Conservation (phyloP, 345 rosid genomes). For the Gossypium sturtianum region DNA sequence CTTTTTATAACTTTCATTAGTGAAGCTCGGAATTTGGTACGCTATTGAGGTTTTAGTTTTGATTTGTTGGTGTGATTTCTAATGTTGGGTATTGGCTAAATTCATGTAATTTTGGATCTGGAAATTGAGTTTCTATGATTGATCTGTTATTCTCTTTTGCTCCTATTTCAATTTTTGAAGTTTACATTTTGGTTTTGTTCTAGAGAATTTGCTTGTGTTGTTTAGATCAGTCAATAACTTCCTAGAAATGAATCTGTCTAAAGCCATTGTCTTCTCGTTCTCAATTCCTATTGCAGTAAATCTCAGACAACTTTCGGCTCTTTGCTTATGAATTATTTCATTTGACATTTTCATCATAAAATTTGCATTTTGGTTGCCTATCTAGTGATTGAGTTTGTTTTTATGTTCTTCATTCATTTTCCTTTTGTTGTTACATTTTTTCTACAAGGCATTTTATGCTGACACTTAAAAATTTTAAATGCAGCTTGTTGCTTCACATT, state of each 20-base stretch:
- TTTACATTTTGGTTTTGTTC: not conserved
- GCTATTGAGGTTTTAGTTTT: constrained; percentile 4
- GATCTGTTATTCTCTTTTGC: constrained; percentile 10
- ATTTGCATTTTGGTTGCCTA: not conserved
- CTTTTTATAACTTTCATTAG: not conserved
- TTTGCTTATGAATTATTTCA: not conserved
- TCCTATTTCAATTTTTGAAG: not conserved
- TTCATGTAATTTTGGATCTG: constrained; percentile 20
- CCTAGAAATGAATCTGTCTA: not conserved
- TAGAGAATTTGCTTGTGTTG: not conserved
- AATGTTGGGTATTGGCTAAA: constrained; percentile 2
- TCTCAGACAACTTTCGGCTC: not conserved
- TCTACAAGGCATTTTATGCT: constrained; percentile 12
- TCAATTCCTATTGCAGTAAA: not conserved
- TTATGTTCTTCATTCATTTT: not conserved
- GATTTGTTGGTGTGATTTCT: constrained; percentile 12
- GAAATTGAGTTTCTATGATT: constrained; percentile 16
- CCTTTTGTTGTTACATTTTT: not conserved
- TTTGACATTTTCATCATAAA: not conserved
- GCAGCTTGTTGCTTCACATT: constrained; percentile 20
- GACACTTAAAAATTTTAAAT: constrained; percentile 8
- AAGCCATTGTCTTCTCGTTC: not conserved
- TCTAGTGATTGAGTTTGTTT: not conserved
- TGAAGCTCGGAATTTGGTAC: constrained; percentile 15
- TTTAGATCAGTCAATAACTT: not conserved